These are phyloP conservation scores for Coemansia asiatica DNA, from an alignment of 192 early-diverging fungal genomes.

Conservation along the genomic window DNA sequence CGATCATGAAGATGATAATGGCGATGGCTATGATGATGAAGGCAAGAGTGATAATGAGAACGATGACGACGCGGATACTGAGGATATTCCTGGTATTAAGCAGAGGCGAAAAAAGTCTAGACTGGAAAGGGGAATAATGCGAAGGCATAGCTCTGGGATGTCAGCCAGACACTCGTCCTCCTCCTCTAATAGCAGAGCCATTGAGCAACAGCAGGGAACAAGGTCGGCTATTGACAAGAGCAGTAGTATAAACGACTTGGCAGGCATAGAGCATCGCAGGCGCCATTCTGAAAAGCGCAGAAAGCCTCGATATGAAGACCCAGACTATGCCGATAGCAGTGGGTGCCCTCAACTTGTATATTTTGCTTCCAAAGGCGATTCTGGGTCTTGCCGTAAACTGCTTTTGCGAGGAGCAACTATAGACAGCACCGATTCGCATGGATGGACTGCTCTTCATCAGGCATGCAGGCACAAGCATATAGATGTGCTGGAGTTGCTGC, in stretches of 20 bases:
- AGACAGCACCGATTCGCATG: constrained; percentile 27
- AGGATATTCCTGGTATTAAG: constrained; percentile 10
- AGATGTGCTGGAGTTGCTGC: constrained; percentile 34
- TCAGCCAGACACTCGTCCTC: not conserved
- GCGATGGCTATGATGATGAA: not conserved
- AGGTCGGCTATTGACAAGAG: not conserved
- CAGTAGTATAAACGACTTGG: not conserved
- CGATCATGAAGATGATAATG: constrained; percentile 1
- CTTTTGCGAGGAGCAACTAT: constrained; percentile 42
- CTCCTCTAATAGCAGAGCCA: not conserved
- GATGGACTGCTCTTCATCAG: constrained; percentile 47
- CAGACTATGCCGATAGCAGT: constrained; percentile 28
- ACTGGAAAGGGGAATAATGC: not conserved
- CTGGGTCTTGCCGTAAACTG: constrained; percentile 32
- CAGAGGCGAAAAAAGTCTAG: constrained; percentile 9
- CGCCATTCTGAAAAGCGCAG: constrained; percentile 29
- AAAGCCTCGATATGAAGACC: constrained; percentile 30
- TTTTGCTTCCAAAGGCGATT: constrained; percentile 46
- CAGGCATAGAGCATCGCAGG: constrained; percentile 14
- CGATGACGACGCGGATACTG: constrained; percentile 20
- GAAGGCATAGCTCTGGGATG: not conserved
- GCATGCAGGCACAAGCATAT: constrained; percentile 26
- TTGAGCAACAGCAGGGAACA: not conserved
- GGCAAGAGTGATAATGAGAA: not conserved
- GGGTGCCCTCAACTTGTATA: constrained; percentile 48